These are phyloP conservation scores for Nicotiana benthamiana DNA, from an alignment of 257 asterid species.

Conservation along the genomic window DNA sequence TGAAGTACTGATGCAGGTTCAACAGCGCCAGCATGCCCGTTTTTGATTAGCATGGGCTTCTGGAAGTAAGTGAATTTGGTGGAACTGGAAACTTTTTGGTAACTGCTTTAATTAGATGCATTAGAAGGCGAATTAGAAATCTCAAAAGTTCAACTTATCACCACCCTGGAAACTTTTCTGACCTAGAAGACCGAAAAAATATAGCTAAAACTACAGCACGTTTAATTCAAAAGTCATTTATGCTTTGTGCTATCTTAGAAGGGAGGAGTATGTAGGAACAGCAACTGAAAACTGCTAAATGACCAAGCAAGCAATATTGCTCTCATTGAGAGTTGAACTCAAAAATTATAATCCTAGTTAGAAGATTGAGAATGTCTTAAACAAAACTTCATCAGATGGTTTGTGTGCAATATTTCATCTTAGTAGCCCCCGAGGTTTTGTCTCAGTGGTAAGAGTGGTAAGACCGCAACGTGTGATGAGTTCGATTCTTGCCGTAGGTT, in stretches of 20 bases:
- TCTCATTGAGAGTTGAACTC: not conserved
- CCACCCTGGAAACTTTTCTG: not conserved
- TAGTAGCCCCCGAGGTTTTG: no score
- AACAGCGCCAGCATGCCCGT: not conserved
- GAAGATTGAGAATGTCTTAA: not conserved
- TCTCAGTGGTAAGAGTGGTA: no score
- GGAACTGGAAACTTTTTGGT: not conserved
- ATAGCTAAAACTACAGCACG: not conserved
- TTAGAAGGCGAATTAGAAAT: not conserved
- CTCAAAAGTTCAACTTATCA: slow-evolving; percentile 8
- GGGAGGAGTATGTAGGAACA: not conserved
- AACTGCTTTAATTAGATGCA: not conserved
- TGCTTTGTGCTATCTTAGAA: not conserved
- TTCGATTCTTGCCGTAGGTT: no score
- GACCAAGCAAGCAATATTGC: not conserved
- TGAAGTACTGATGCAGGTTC: not conserved
- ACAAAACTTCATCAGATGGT: not conserved
- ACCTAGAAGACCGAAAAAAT: not conserved
- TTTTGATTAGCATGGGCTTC: not conserved
- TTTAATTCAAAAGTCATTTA: not conserved
- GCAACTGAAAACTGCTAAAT: not conserved
- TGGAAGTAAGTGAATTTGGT: not conserved
- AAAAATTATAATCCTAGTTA: not conserved
- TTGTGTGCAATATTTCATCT: not conserved
- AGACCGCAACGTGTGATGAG: no score